A percentile compares a stretch with the other conserved stretches of the same genome.
Conservation (phyloP, 139 green algal species). For the Chlamydomonas sp. region DNA sequence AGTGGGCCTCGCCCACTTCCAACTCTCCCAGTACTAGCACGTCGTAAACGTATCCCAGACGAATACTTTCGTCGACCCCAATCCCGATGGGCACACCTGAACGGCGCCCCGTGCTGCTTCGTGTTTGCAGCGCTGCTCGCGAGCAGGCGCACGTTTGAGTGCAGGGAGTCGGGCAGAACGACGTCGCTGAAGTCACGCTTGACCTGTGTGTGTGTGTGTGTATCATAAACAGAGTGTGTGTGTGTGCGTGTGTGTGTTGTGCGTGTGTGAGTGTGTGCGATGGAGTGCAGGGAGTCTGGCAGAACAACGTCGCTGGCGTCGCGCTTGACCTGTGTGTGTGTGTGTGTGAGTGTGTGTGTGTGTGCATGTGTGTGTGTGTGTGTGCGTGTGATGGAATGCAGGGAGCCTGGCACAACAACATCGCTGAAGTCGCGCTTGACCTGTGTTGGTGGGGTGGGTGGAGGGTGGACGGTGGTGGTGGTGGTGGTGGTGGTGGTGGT, state of each 20-base stretch:
- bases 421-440: slow-evolving; percentile 70
- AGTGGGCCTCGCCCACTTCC: too few relatives aligned
- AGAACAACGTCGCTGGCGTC: neutral
- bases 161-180: slow-evolving; percentile 66
- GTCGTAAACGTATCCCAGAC: too few relatives aligned
- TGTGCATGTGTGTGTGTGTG: slow-evolving; percentile 83
- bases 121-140: slow-evolving; percentile 86
- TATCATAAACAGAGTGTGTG: slow-evolving; percentile 63
- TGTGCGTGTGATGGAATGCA: slow-evolving; percentile 79
- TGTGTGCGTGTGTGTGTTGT: slow-evolving; percentile 66
- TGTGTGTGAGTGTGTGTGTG: slow-evolving; percentile 38
- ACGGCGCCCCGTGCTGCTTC: slow-evolving; percentile 83
- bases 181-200: slow-evolving; percentile 76
- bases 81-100: too few relatives aligned
- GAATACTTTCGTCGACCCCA: too few relatives aligned
- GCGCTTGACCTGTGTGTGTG: slow-evolving; percentile 5
- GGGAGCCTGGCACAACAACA: slow-evolving; percentile 65
- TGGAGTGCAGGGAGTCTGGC: neutral
- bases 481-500: neutral
- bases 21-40: too few relatives aligned
- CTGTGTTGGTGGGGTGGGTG: slow-evolving; percentile 4
- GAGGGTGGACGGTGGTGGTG: neutral
- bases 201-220: slow-evolving; percentile 27
- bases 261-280: slow-evolving; percentile 40
- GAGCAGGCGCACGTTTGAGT: slow-evolving; percentile 79